These are phyloP conservation scores for Metschnikowia lunata DNA, from an alignment of 805 yeast genomes.

Conservation along the genomic window DNA sequence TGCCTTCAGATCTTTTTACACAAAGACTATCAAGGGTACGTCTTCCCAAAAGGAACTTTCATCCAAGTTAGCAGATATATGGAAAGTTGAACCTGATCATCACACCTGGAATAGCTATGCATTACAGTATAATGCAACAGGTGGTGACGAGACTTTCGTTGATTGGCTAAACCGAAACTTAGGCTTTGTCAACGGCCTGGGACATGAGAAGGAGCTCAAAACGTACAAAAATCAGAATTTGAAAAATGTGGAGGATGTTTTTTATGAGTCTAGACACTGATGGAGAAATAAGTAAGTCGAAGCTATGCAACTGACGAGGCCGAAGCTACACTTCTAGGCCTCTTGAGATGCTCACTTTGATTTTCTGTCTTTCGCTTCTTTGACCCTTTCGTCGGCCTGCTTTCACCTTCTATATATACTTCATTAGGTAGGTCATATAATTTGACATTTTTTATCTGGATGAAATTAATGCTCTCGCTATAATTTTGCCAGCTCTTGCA, in stretches of 20 bases:
- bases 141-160: constrained; percentile 6
- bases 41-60: constrained; percentile 5
- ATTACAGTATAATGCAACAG: constrained; percentile 8
- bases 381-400: constrained; percentile 57
- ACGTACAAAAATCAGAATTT: neutral
- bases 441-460: constrained; percentile 59
- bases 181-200: neutral
- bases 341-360: constrained; percentile 5
- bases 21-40: constrained; percentile 5
- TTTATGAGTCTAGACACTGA: neutral
- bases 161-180: constrained; percentile 5
- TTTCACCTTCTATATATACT: constrained; percentile 75
- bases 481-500: constrained; percentile 73
- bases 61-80: constrained; percentile 3
- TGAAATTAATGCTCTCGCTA: constrained; percentile 53
- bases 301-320: neutral
- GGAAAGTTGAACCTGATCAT: constrained; percentile 6
- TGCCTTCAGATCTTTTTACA: constrained; percentile 8
- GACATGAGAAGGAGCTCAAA: neutral
- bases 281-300: neutral
- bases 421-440: constrained; percentile 78
- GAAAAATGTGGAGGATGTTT: constrained; percentile 8
- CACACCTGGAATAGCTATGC: constrained; percentile 8
- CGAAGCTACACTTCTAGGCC: constrained; percentile 2
- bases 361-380: constrained; percentile 22